Evolutionary conservation across 208 protist genomes (phyloP).

Genomic region (Balamuthia mandrillaris): DNA sequence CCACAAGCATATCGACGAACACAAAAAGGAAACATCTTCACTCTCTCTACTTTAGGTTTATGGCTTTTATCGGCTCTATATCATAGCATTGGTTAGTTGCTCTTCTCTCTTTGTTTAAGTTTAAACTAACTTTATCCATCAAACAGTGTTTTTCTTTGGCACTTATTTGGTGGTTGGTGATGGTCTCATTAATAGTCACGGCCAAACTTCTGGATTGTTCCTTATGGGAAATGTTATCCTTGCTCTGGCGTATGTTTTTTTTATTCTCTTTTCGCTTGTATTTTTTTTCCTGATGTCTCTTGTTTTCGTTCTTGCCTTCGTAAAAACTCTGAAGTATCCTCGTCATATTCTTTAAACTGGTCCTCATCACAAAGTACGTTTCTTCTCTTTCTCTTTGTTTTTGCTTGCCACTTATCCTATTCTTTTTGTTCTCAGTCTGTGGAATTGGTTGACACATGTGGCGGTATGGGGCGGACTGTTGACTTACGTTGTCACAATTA

Average conservation of each 20-base stretch:
- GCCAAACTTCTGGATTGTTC: background rate
- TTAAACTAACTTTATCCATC: background rate
- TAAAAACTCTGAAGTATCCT: background rate
- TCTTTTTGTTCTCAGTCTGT: too few species aligned
- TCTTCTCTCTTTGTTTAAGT: background rate
- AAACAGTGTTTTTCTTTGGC: background rate
- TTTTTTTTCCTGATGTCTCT: background rate
- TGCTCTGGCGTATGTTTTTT: background rate
- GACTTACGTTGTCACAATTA: background rate
- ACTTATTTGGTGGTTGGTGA: background rate
- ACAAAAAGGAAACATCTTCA: slow-evolving; percentile 15
- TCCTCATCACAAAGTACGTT: background rate
- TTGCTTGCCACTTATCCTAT: too few species aligned
- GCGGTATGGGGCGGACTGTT: background rate
- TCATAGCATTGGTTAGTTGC: background rate
- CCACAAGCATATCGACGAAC: slow-evolving; percentile 74
- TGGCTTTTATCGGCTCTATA: background rate
- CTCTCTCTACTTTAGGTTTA: background rate
- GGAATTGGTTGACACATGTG: background rate
- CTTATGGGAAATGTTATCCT: background rate
- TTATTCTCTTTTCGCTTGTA: background rate
- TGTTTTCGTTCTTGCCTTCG: background rate
- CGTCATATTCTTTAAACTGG: background rate
- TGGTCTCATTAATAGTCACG: background rate
- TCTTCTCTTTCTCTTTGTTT: too few species aligned